Conservation (phyloP, 1,139 yeast genomes). For the Hyphopichia fennica region DNA sequence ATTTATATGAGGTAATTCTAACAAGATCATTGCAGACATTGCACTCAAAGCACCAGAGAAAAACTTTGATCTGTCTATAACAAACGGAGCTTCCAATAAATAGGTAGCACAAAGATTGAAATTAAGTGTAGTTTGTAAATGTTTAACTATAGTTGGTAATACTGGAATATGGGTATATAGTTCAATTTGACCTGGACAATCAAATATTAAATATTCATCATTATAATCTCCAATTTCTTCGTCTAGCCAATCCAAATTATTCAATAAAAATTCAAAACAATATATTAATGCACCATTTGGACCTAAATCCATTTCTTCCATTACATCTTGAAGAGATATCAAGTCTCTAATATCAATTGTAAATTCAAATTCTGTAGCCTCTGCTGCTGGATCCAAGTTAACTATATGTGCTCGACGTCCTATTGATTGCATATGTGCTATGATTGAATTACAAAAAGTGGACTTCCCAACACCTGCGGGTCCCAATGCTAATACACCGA, state of each 20-base stretch:
- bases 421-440: slow-evolving; percentile 82
- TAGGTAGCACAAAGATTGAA: slow-evolving; percentile 92
- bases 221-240: slow-evolving; percentile 92
- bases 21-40: slow-evolving; percentile 95
- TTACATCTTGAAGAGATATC: slow-evolving; percentile 91
- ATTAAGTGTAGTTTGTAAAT: slow-evolving; percentile 72
- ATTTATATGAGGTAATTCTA: slow-evolving; percentile 93
- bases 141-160: slow-evolving; percentile 82
- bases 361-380: slow-evolving; percentile 86
- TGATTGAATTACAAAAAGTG: slow-evolving; percentile 86
- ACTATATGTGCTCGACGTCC: slow-evolving; percentile 95
- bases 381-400: slow-evolving; percentile 97
- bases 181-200: slow-evolving; percentile 98
- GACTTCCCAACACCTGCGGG: slow-evolving; percentile 98
- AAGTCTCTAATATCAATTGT: slow-evolving; percentile 90
- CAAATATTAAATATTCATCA: slow-evolving; percentile 91
- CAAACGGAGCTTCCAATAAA: slow-evolving; percentile 89
- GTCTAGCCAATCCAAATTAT: slow-evolving; percentile 94
- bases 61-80: slow-evolving; percentile 84
- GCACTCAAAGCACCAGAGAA: slow-evolving; percentile 96
- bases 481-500: slow-evolving; percentile 92
- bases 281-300: slow-evolving; percentile 95
- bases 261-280: slow-evolving; percentile 85
- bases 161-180: slow-evolving; percentile 94
- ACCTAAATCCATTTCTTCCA: slow-evolving; percentile 91